phyloP scores from a whole-genome alignment of 768 basidiomycete species.

The Nidularia sp. region DNA sequence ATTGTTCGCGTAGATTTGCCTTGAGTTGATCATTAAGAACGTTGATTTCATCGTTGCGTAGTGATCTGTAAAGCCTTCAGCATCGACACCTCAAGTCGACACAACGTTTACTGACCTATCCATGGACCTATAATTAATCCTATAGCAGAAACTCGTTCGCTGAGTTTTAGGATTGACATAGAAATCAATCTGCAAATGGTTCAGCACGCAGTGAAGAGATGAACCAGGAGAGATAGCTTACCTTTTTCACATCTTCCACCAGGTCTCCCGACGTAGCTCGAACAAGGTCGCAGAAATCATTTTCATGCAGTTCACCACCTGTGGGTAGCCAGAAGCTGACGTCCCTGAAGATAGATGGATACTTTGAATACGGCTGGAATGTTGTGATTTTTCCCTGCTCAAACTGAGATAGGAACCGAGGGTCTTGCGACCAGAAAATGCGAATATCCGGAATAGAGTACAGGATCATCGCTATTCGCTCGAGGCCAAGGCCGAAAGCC shows the following conservation, averaged over 20 bases:
- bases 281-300: slow-evolving; percentile 95
- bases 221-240: slow-evolving; percentile 17
- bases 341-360: slow-evolving; percentile 91
- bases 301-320: slow-evolving; percentile 69
- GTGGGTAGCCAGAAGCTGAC: slow-evolving; percentile 88
- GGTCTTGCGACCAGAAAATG: slow-evolving; percentile 92
- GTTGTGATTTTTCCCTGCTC: slow-evolving; percentile 65
- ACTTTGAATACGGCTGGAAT: slow-evolving; percentile 91
- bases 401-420: slow-evolving; percentile 88
- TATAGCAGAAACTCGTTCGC: slow-evolving; percentile 77
- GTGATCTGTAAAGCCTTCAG: slow-evolving; percentile 44
- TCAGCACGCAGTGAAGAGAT: neutral
- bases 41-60: slow-evolving; percentile 90
- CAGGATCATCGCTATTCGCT: slow-evolving; percentile 96
- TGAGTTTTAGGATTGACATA: slow-evolving; percentile 88
- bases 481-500: slow-evolving; percentile 97
- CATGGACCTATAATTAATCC: slow-evolving; percentile 95
- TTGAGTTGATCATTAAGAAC: slow-evolving; percentile 64
- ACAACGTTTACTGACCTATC: slow-evolving; percentile 57
- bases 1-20: slow-evolving; percentile 49
- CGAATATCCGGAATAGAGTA: slow-evolving; percentile 97
- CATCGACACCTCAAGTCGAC: no score
- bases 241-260: slow-evolving; percentile 86
- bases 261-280: slow-evolving; percentile 90
- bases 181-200: slow-evolving; percentile 67